Evolutionary conservation across 306 rosid genomes (phyloP), one percentile per base, ranked within the genome.

Genomic region (Prunus mume): DNA sequence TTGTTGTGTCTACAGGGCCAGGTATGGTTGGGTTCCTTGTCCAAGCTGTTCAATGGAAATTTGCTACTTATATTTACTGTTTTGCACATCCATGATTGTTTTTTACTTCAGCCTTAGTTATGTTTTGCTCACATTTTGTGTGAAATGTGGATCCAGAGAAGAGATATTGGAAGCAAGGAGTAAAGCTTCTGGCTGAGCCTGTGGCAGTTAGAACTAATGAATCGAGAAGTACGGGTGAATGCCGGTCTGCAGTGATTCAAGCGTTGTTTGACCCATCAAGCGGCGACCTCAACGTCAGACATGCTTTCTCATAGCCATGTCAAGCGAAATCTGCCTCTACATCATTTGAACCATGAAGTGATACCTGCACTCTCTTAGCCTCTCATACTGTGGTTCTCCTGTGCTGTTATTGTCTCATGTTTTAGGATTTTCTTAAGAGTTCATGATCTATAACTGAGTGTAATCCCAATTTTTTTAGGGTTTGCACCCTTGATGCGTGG

Each of bases 81-180:
- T 12, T 49, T 4, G 14, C 38, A 10, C 74, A 30, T 30, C 65
- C 60, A 54, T 25, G 1, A 27, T 62, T 45, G 20, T 17, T 5
- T 58, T 1, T 12, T 25, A 32, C 28, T 74, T 58, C 4, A 46
- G 65, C 34, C 65, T 5, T 12, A 3, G 32, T 22, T 62, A 49
- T 4, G 22, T 61, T 12, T 9, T 38, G 50, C 69, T 65, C 10
- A 18, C 57, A 38, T 52, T 15, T 20, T 28, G 25, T 60, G 46
- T 28, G 17, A 34, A 52, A 61, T 24, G 64, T 76, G 76, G 65
- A 75, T 82, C 74, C 93, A 94, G 98, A 90, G 80, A 90, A 85
- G 65, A 91, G 96, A 82, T 84, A 85, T 49, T 94, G 97, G 98
- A 94, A 94, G 83, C 97, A 94, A 81, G 98, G 97, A 79, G 87